Conservation (phyloP, 2,329 filamentous ascomycete species). For the Dactylellina drechsleri region DNA sequence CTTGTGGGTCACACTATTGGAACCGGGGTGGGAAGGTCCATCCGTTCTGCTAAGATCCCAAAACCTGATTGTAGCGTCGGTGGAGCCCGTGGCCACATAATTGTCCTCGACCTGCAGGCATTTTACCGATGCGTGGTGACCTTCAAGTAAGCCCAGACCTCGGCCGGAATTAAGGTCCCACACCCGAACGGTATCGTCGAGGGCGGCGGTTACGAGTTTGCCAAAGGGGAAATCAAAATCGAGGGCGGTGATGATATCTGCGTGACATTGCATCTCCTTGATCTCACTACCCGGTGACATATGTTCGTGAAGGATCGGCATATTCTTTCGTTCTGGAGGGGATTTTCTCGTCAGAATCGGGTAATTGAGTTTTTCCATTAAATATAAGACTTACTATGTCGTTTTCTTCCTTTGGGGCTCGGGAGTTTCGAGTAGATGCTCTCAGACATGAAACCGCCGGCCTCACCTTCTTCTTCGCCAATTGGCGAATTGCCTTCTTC, state of each 20-base stretch:
- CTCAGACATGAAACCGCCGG: conserved; percentile 89
- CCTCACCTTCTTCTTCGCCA: conserved; percentile 66
- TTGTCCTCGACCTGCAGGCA: conserved; percentile 95
- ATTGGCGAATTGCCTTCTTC: conserved; percentile 57
- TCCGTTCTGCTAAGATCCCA: conserved; percentile 92
- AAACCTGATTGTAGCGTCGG: conserved; percentile 91
- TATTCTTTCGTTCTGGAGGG: conserved; percentile 72
- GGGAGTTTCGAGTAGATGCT: conserved; percentile 93
- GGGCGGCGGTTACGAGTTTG: conserved; percentile 87
- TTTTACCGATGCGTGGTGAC: conserved; percentile 92
- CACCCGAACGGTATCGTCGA: conserved; percentile 93
- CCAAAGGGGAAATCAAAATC: conserved; percentile 99
- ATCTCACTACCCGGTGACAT: conserved; percentile 89
- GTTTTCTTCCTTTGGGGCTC: conserved; percentile 67
- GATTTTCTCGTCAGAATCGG: neutral
- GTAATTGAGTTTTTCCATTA: neutral
- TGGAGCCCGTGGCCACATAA: conserved; percentile 90
- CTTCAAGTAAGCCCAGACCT: conserved; percentile 90
- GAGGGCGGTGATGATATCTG: conserved; percentile 84
- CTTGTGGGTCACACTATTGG: conserved; percentile 60
- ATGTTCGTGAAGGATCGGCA: conserved; percentile 95
- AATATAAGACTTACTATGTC: conserved; percentile 60
- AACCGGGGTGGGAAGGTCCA: conserved; percentile 59
- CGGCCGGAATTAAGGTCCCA: conserved; percentile 96
- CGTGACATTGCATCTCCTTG: conserved; percentile 86